Base-by-base conservation (phyloP, 306 rosid genomes). In the Begonia loranthoides region DNA sequence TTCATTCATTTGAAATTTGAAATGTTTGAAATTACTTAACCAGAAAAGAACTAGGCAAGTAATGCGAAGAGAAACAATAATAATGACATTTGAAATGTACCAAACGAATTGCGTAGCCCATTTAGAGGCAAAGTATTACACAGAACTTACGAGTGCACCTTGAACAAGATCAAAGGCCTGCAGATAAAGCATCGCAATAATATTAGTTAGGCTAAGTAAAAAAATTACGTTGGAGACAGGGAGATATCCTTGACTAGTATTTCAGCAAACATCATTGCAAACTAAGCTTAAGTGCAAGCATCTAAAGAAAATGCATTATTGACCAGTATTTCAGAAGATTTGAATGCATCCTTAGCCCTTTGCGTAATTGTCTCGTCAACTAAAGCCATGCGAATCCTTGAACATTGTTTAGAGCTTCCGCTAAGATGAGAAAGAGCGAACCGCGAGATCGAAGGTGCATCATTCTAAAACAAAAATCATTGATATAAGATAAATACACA, bases 141-240 rank as follows among this genome's bases (percentile, higher is more conserved):
- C 9, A 64, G 54, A 56, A 70, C 95, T 80, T 73, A 90, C 97
- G 39, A 80, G 90, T 60, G 68, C 87, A 61, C 95, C 97, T 77
- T 90, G 97, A 78, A 90, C 68, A 57, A 90, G 77, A 46, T 90
- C 94, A 71, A 76, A 82, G 14, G 83, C 94, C 97, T 85, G 83
- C 75, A 67, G 48, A 66, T 44, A 49, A 61, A 54, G 1, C 45
- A 13, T 12, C 14, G 40, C 21, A 17, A 44, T 38, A 47, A 1
- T 16, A 36, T 12, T 55, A 17, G 22, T 52, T 7, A 17, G 50
- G 28, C 21, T 17, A 34, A n/a, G 10, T 41, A 22, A 19, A 41
- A 19, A 44, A 43, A 28, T 28, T 28, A 28, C 2, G 36, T 28
- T 7, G 6, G 36, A 28, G 9, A 4, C 5, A 3, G 8, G 36